These are phyloP conservation scores for Acacia acuminata DNA, from an alignment of 306 rosid species.

Conservation along the genomic window DNA sequence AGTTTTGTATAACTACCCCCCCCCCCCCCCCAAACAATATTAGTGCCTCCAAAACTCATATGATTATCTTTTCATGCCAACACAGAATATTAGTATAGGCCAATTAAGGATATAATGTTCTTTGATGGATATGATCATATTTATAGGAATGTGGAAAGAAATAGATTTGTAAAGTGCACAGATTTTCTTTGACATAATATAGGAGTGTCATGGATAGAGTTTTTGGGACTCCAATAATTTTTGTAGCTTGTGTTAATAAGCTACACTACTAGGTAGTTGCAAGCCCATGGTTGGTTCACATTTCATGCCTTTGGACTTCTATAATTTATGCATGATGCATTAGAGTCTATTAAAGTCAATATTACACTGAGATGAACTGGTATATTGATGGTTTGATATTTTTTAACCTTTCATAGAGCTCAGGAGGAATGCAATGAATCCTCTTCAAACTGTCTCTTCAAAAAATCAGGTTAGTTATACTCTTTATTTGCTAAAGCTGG, in stretches of 20 bases:
- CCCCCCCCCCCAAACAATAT: too few species aligned
- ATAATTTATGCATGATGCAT: constrained; percentile 14
- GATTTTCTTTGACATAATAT: neutral
- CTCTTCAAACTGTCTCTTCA: constrained; percentile 55
- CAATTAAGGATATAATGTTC: constrained; percentile 7
- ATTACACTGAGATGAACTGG: constrained; percentile 31
- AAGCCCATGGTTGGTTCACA: neutral
- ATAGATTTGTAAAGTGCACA: neutral
- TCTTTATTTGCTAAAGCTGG: constrained; percentile 33
- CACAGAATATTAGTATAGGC: constrained; percentile 17
- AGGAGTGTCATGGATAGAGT: neutral
- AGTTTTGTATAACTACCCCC: neutral
- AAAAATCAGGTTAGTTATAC: constrained; percentile 52
- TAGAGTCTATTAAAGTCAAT: neutral
- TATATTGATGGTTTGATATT: constrained; percentile 22
- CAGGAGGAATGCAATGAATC: constrained; percentile 62
- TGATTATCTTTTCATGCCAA: neutral
- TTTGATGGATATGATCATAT: neutral
- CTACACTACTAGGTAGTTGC: neutral
- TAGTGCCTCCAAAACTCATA: neutral
- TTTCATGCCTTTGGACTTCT: neutral
- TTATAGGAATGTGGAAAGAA: neutral
- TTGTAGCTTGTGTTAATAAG: neutral
- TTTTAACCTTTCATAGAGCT: constrained; percentile 55
- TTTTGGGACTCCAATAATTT: neutral